A percentile compares a stretch with the other conserved stretches of the same genome.
Evolutionary conservation across 805 yeast genomes (phyloP).

Genomic region (Saccharomycopsis synnaedendra): DNA sequence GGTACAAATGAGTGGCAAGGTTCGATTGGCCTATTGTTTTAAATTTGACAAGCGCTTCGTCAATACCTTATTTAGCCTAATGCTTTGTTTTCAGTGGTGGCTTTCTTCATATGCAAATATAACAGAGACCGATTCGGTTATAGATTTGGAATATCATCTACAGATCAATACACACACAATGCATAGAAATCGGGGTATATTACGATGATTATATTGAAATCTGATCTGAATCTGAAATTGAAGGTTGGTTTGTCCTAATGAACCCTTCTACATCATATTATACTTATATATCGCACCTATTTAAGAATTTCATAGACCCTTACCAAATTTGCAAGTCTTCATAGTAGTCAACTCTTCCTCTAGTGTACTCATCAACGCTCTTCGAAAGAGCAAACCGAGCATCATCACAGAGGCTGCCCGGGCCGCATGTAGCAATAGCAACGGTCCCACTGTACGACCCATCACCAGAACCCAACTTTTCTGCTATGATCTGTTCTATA

Average conservation of each 20-base stretch:
- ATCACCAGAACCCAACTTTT: neutral
- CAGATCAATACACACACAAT: conserved; percentile 17
- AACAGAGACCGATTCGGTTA: too few relatives aligned
- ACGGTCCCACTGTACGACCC: neutral
- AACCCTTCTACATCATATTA: too few relatives aligned
- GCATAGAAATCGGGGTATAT: neutral
- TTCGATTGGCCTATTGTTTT: too few relatives aligned
- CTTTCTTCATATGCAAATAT: too few relatives aligned
- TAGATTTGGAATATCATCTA: too few relatives aligned
- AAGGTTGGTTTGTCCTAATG: too few relatives aligned
- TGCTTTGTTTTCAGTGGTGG: too few relatives aligned
- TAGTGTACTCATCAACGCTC: neutral
- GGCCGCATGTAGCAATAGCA: conserved; percentile 9
- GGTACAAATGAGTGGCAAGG: too few relatives aligned
- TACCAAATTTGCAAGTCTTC: conserved; percentile 14
- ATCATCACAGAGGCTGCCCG: conserved; percentile 5
- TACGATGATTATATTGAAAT: neutral
- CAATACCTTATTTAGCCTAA: too few relatives aligned
- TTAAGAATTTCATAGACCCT: neutral
- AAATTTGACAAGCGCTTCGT: too few relatives aligned
- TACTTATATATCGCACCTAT: too few relatives aligned
- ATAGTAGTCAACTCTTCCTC: conserved; percentile 12
- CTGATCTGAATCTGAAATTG: neutral
- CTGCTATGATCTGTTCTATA: neutral
- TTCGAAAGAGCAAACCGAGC: conserved; percentile 3